Base-by-base conservation (phyloP, 495 filamentous ascomycete genomes). In the Penicillium riverlandense region DNA sequence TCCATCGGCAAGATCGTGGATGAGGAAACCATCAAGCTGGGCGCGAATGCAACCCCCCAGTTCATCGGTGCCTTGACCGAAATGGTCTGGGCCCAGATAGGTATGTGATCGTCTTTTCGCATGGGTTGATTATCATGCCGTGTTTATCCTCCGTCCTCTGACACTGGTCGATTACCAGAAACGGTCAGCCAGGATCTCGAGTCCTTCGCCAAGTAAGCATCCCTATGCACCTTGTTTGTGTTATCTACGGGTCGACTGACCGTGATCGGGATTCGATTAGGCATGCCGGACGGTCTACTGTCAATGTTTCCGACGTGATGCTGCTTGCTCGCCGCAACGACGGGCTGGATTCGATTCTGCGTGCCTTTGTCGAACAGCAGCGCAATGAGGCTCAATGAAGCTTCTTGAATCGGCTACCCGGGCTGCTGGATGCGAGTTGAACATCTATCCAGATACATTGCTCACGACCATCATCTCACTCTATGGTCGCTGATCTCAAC, bases 51-150 rank as follows among this genome's bases (percentile, higher is more conserved):
- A 2, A 96, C 90, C 1, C 90, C 90, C 7, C 90, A 96, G 58
- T 98, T 96, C 65, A 96, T 96, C 53, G 90, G 81, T 8, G 88
- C 88, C 0, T 65, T 97, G 59, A 94, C 87, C 0, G 90, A 96
- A 67, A 74, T 97, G 72, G 84, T 91, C 22, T 97, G 85, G 85
- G 70, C 79, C 10, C 92, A 98, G 52, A 86, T 96, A 45, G 86
- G 88, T 88, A 76, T 53, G 63, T 53, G 22, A 22, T 22, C 6
- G 22, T 22, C 22, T 22, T 3, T 22, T 22, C 22, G 22, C 22
- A 4, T 22, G 22, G 22, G 22, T 22, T 4, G 22, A 22, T 6
- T 7, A 6, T 11, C 32, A 6, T 34, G 9, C 10, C 32, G 10
- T 12, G n/a, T 34, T 11, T 9, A 9, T 33, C 31, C 2, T 12